Conservation (phyloP, 305 asterid species). For the Vinca major region DNA sequence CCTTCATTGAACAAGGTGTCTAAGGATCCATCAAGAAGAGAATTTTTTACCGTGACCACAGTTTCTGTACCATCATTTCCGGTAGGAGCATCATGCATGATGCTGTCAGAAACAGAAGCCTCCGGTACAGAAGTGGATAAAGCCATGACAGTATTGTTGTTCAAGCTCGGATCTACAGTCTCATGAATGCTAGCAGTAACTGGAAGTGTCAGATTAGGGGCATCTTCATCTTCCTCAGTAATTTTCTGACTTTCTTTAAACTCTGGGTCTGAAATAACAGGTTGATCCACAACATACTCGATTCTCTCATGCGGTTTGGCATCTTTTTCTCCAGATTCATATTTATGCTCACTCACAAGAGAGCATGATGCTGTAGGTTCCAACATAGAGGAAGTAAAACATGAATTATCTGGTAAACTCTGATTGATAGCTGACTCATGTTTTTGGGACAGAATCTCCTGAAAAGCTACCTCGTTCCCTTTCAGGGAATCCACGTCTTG, state of each 20-base stretch:
- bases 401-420: slow-evolving; percentile 5
- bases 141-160: slow-evolving; percentile 2
- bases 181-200: not conserved
- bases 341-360: slow-evolving; percentile 1
- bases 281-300: not conserved
- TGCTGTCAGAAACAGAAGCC: slow-evolving; percentile 12
- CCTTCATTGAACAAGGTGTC: not conserved
- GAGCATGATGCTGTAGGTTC: not conserved
- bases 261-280: slow-evolving; percentile 7
- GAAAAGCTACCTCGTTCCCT: not conserved
- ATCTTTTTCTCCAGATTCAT: slow-evolving; percentile 3
- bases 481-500: slow-evolving; percentile 1
- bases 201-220: slow-evolving; percentile 5
- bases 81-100: slow-evolving; percentile 7
- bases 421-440: slow-evolving; percentile 2
- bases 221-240: not conserved
- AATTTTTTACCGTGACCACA: slow-evolving; percentile 5
- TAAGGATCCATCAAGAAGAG: slow-evolving; percentile 2
- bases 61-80: slow-evolving; percentile 14
- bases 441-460: not conserved
- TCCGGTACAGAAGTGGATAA: slow-evolving; percentile 10
- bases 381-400: not conserved
- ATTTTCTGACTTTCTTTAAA: not conserved
- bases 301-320: not conserved
- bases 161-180: not conserved